A percentile compares a stretch with the other conserved stretches of the same genome.
Conservation (phyloP, 371 early-diverging fungal genomes). For the Entomophthora muscae region DNA sequence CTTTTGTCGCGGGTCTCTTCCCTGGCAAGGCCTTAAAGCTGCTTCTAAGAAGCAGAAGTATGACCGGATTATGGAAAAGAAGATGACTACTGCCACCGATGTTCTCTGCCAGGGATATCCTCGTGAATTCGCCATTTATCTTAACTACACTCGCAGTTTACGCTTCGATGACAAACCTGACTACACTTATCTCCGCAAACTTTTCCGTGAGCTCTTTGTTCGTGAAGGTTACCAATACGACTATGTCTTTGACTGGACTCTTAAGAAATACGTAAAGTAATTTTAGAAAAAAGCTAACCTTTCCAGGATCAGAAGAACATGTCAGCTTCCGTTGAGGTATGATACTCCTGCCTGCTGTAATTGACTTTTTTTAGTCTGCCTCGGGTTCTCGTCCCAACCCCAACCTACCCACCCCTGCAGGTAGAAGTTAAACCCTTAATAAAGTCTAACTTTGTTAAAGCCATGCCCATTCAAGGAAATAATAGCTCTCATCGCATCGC, state of each 20-base stretch:
- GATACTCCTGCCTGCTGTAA: neutral
- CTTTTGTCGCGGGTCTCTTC: slow-evolving; percentile 94
- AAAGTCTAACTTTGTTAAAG: neutral
- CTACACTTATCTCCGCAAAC: slow-evolving; percentile 89
- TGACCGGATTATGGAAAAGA: slow-evolving; percentile 98
- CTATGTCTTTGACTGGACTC: slow-evolving; percentile 95
- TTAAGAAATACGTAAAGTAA: slow-evolving; percentile 3
- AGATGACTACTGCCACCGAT: slow-evolving; percentile 94
- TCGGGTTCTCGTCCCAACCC: neutral
- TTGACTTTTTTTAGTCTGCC: neutral
- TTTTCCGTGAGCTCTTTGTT: slow-evolving; percentile 90
- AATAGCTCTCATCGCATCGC: neutral
- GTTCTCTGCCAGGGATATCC: slow-evolving; percentile 93
- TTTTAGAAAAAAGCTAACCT: neutral
- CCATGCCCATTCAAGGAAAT: neutral
- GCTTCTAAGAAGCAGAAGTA: slow-evolving; percentile 98
- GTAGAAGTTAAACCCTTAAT: neutral
- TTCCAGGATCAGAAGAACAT: neutral
- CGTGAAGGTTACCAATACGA: slow-evolving; percentile 90
- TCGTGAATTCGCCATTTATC: slow-evolving; percentile 87
- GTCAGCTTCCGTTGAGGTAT: neutral
- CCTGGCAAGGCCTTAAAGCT: slow-evolving; percentile 99
- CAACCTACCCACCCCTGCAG: neutral
- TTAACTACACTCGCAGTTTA: slow-evolving; percentile 91
- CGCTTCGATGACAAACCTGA: slow-evolving; percentile 99